phyloP scores from a whole-genome alignment of 495 filamentous ascomycete species.

The Hypoxylon perforatum region DNA sequence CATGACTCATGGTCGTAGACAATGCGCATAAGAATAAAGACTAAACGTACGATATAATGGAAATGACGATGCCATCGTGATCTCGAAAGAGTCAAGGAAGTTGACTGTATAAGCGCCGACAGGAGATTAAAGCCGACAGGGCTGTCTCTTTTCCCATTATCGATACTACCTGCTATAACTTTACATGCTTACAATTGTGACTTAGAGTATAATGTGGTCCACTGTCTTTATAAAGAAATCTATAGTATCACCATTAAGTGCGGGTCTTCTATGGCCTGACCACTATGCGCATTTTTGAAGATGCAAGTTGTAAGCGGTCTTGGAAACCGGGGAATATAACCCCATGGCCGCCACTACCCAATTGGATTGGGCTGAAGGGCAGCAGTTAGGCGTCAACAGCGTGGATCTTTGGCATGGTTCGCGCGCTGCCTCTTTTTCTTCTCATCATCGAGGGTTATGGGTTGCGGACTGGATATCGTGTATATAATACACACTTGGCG shows the following conservation, averaged over 20 bases:
- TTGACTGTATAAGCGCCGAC: not conserved
- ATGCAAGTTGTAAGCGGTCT: not conserved
- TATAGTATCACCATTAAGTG: not conserved
- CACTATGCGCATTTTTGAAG: not conserved
- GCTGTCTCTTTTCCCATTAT: not conserved
- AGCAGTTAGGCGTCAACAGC: not conserved
- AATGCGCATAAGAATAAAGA: conserved; percentile 4
- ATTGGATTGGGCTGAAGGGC: not conserved
- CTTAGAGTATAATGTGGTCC: not conserved
- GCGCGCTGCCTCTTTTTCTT: not conserved
- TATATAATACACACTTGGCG: no score
- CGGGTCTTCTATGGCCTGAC: not conserved
- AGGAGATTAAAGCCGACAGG: not conserved
- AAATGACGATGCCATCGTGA: not conserved
- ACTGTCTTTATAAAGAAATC: not conserved
- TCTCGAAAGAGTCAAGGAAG: not conserved
- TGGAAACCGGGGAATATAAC: not conserved
- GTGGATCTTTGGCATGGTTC: not conserved
- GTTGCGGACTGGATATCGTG: no score
- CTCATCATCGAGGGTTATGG: not conserved
- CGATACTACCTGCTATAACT: not conserved
- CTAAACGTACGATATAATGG: conserved; percentile 6
- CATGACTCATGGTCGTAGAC: not conserved
- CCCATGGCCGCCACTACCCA: not conserved
- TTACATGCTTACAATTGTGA: not conserved